Evolutionary conservation across 257 asterid genomes (phyloP).

Genomic region (Rubia yunnanensis): DNA sequence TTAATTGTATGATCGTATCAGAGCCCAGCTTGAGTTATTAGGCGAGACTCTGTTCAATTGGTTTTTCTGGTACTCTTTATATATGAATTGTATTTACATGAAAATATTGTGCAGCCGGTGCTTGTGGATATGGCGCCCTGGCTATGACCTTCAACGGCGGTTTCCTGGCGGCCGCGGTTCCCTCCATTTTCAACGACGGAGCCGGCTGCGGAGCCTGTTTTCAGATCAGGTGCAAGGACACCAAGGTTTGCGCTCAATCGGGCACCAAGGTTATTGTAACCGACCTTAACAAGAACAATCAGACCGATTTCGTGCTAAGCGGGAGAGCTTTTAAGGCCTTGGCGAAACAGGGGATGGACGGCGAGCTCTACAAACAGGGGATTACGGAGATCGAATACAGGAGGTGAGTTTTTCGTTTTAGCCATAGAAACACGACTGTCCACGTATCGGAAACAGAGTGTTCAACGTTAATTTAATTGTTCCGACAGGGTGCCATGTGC

Average conservation of each 20-base stretch:
- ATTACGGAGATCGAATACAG: constrained; percentile 50
- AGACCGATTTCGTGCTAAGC: constrained; percentile 64
- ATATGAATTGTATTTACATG: background rate
- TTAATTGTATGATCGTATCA: no score
- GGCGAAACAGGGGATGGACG: constrained; percentile 52
- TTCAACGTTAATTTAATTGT: background rate
- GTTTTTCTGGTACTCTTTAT: background rate
- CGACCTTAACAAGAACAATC: constrained; percentile 35
- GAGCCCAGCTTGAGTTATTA: no score
- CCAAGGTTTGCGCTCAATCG: constrained; percentile 30
- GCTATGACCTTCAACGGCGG: constrained; percentile 48
- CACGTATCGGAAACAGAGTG: background rate
- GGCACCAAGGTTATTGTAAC: constrained; percentile 50
- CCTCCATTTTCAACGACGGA: constrained; percentile 52
- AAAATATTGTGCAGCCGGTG: constrained; percentile 45
- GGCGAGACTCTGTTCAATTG: no score
- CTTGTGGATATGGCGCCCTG: constrained; percentile 69
- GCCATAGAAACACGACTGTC: background rate
- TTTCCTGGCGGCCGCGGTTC: constrained; percentile 58
- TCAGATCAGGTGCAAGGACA: constrained; percentile 69
- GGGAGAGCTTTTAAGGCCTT: constrained; percentile 57
- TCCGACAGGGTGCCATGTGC: constrained; percentile 56
- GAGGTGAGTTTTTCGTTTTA: constrained; percentile 21
- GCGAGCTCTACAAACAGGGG: constrained; percentile 42
- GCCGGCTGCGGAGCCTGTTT: constrained; percentile 91